Evolutionary conservation across 768 basidiomycete genomes (phyloP).

Genomic region (Cytidiella melzeri): DNA sequence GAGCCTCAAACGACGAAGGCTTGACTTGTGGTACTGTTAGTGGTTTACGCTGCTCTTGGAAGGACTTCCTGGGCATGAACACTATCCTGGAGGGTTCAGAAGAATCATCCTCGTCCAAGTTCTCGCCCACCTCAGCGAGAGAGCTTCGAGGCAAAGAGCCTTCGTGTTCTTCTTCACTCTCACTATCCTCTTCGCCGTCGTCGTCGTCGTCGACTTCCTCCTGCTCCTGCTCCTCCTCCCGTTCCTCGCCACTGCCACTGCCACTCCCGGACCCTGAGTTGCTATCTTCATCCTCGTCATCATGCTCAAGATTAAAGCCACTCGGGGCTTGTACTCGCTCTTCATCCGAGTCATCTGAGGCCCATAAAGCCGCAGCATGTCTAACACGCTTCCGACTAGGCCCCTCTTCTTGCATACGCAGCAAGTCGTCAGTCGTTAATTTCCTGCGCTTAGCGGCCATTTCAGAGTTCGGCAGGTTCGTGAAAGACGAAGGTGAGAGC

Average conservation of each 20-base stretch:
- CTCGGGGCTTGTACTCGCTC: background rate
- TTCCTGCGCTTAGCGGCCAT: slow-evolving; percentile 27
- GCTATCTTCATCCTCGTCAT: background rate
- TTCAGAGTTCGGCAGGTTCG: background rate
- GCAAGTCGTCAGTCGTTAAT: slow-evolving; percentile 29
- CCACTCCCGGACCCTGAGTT: background rate
- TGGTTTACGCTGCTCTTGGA: slow-evolving; percentile 9
- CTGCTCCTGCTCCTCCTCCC: slow-evolving; percentile 4
- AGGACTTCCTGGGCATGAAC: slow-evolving; percentile 11
- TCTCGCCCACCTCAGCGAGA: background rate
- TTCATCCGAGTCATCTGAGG: slow-evolving; percentile 15
- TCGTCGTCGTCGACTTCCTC: slow-evolving; percentile 15
- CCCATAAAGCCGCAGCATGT: slow-evolving; percentile 6
- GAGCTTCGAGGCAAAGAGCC: background rate
- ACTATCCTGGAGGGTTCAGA: slow-evolving; percentile 19
- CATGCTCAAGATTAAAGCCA: background rate
- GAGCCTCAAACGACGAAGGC: slow-evolving; percentile 40
- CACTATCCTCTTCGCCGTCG: slow-evolving; percentile 14
- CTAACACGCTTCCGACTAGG: slow-evolving; percentile 16
- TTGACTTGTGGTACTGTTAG: slow-evolving; percentile 5
- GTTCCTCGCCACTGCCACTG: too few relatives aligned
- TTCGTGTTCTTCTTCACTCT: slow-evolving; percentile 9
- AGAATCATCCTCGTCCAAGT: slow-evolving; percentile 1
- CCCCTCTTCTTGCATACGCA: slow-evolving; percentile 29
- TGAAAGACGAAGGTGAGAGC: background rate